Evolutionary conservation across 2,329 filamentous ascomycete species (phyloP), one percentile per base, ranked within the genome.

Genomic region (Sphaerulina vaccinii): DNA sequence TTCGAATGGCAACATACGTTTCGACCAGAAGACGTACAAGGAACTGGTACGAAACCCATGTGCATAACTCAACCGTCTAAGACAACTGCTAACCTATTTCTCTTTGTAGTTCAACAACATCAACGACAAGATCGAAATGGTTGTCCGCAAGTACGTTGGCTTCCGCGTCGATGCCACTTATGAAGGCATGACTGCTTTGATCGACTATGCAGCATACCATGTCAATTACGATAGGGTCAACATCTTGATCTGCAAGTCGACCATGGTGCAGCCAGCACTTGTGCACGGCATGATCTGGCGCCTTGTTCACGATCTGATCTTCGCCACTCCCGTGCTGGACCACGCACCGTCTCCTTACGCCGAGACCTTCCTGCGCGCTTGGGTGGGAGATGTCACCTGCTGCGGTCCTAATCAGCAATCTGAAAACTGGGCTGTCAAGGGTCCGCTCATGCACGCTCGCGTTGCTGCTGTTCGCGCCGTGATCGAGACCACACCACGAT

Each of bases 201-300:
- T 50, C 6, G 35, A 46, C 18, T 41, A 50, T 16, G 47, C 42
- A 2, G 29, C 29, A 15, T 33, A 16, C 29, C 51, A 54, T n/a
- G 35, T 50, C 38, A 48, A 48, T 23, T 50, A 41, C 15, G 19
- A 21, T 33, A 42, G 49, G 6, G 53, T 50, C 22, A 8, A 27
- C 24, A 32, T 52, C 23, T 27, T 48, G 15, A 27, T 32, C 22
- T 13, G 15, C n/a, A n/a, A 41, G 52, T 21, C 15, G n/a, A n/a
- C n/a, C n/a, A n/a, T n/a, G n/a, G n/a, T 55, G 32, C 53, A 55
- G 15, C 35, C 37, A 9, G 16, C 53, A 10, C 44, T 55, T 7
- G 19, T 55, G 11, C 35, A 35, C 21, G 49, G 53, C 21, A 36
- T 55, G 29, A 32, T 52, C 21, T 55, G 53, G 53, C 53, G 44